Percentiles rank a stretch among this genome's conserved stretches.
phyloP scores from a whole-genome alignment of 2,329 filamentous ascomycete species.

The Aspergillus sp. region DNA sequence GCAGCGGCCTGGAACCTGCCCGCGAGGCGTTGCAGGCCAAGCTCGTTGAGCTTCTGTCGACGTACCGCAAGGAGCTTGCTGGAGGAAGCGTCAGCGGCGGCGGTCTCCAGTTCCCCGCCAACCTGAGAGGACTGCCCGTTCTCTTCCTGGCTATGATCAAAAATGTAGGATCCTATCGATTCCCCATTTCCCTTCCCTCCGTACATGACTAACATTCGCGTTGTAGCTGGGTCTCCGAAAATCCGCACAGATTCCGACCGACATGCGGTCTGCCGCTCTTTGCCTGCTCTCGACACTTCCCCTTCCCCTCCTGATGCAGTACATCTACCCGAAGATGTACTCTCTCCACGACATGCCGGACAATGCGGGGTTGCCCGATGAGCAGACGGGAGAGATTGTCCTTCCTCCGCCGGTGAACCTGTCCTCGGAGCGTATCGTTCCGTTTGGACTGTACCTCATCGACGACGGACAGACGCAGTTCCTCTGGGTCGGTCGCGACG shows the following conservation, averaged over 20 bases:
- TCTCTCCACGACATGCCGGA: slow-evolving; percentile 96
- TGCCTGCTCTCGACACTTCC: slow-evolving; percentile 93
- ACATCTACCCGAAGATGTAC: slow-evolving; percentile 84
- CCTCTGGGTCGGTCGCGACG: slow-evolving; percentile 91
- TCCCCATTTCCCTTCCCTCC: neutral
- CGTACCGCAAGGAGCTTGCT: slow-evolving; percentile 94
- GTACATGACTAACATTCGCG: slow-evolving; percentile 23
- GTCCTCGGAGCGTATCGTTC: slow-evolving; percentile 80
- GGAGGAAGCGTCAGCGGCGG: slow-evolving; percentile 92
- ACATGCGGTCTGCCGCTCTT: slow-evolving; percentile 88
- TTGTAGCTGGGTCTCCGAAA: slow-evolving; percentile 73
- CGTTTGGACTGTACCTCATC: slow-evolving; percentile 92
- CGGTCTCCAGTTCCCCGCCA: slow-evolving; percentile 89
- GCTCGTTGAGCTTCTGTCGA: slow-evolving; percentile 86
- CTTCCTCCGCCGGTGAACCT: slow-evolving; percentile 83
- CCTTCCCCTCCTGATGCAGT: slow-evolving; percentile 84
- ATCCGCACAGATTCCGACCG: slow-evolving; percentile 89
- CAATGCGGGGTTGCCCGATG: slow-evolving; percentile 80
- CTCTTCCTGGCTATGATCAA: slow-evolving; percentile 95
- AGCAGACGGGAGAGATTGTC: slow-evolving; percentile 81
- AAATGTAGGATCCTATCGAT: slow-evolving; percentile 64
- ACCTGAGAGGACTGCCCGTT: slow-evolving; percentile 82
- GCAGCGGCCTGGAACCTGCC: slow-evolving; percentile 83
- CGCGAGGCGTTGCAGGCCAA: slow-evolving; percentile 89
- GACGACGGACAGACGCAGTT: slow-evolving; percentile 98